phyloP scores from a whole-genome alignment of 169 alveolate genomes.

The Plasmodium billcollinsi region DNA sequence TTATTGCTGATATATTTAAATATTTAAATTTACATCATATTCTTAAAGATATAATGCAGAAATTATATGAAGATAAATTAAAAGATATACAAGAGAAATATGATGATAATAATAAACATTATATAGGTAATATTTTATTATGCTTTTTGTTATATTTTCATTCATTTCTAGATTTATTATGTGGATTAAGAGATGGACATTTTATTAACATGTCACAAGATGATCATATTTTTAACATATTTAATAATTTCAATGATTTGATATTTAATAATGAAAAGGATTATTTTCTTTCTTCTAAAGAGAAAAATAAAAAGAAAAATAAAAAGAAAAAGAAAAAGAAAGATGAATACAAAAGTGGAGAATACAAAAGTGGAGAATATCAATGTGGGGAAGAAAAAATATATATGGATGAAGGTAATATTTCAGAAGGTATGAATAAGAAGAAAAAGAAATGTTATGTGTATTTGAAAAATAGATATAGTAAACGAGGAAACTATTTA shows the following conservation, averaged over 20 bases:
- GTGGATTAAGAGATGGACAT: constrained; percentile 33
- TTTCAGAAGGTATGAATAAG: background rate
- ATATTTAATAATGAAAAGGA: background rate
- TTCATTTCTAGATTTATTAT: constrained; percentile 40
- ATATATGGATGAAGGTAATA: background rate
- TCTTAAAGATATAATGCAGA: constrained; percentile 20
- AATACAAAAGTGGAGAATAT: background rate
- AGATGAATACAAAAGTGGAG: background rate
- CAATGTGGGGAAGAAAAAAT: background rate
- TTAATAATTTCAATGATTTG: constrained; percentile 35
- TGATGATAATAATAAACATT: constrained; percentile 22
- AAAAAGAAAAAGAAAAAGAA: constrained; percentile 8
- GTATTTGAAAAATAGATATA: constrained; percentile 2
- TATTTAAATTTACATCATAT: constrained; percentile 47
- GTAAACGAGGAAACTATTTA: constrained; percentile 3
- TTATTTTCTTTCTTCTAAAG: background rate
- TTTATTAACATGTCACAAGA: constrained; percentile 14
- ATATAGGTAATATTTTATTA: constrained; percentile 9
- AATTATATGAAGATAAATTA: constrained; percentile 48
- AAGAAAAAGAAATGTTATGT: background rate
- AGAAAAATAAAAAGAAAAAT: background rate
- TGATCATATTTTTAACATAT: constrained; percentile 14
- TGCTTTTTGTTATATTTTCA: constrained; percentile 43
- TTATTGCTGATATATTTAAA: constrained; percentile 42
- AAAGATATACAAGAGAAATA: constrained; percentile 11